Base-by-base conservation (phyloP, 441 rosid species). In the Populus hybrid region DNA sequence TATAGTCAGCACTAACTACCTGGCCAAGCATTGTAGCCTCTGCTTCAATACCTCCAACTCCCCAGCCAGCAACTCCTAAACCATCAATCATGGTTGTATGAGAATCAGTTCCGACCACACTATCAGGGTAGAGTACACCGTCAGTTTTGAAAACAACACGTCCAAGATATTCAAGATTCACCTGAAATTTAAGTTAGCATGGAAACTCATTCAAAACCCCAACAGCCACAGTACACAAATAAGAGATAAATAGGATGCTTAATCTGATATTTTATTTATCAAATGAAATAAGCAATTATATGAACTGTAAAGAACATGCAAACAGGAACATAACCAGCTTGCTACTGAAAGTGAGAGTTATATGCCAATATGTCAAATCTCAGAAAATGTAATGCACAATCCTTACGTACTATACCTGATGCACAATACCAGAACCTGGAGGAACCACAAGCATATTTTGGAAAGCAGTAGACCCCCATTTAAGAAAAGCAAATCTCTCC, bases 31-130 rank as follows among this genome's bases (percentile, higher is more conserved):
- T 97, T 64, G 95, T 85, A 33, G 98, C 98, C 85, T 97, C 98
- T 71, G 98, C 98, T 89, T 97, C 99, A 77, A 97, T 97, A 74
- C 98, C 99, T 80, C 99, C 99, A 83, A 97, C 99, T 74, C 98
- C 99, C 99, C 98, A 96, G 72, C 99, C 99, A 86, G 99, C 97
- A 81, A 97, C 99, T 83, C 98, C 98, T 79, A 97, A 74, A 70
- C 99, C 99, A 88, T 93, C 99, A 72, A 97, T 97, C 99, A 97
- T 97, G 80, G 98, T 97, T 74, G 99, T 97, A 80, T 97, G 98
- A 36, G 99, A 97, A 84, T 97, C 99, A 82, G 98, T 94, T 74
- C 99, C 99, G 36, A 94, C 99, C 72, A 94, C 98, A 26, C 99
- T 97, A 84, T 97, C 99, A 61, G 98, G 99, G 85, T 97, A 92